A percentile compares a stretch with the other conserved stretches of the same genome.
Evolutionary conservation across 106 monocot species (phyloP).

Genomic region (Triglochin maritima): DNA sequence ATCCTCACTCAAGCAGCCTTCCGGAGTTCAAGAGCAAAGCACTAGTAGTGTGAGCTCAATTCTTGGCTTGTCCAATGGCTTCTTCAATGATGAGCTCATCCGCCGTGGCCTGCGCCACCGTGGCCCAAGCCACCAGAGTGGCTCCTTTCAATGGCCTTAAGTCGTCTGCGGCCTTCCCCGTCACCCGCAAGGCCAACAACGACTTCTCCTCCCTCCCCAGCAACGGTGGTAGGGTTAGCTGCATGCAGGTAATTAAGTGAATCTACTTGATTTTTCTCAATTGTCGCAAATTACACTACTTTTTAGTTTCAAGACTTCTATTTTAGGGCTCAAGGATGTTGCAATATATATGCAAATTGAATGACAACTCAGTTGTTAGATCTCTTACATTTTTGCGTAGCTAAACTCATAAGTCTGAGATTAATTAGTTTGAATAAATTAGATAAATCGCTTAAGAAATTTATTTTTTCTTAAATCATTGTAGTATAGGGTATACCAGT

Average conservation of each 20-base stretch:
- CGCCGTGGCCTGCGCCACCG: constrained; percentile 6
- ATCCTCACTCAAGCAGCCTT: no score
- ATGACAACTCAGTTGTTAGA: no score
- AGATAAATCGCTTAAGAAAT: no score
- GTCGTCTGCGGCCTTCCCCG: constrained; percentile 36
- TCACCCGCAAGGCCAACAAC: constrained; percentile 11
- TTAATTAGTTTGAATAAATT: no score
- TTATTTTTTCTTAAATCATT: no score
- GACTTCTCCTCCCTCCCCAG: constrained; percentile 37
- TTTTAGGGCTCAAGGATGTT: no score
- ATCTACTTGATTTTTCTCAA: not conserved
- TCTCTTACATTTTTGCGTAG: no score
- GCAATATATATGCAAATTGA: no score
- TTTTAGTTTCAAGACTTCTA: not conserved
- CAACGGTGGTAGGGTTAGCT: constrained; percentile 50
- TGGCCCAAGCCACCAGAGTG: constrained; percentile 28
- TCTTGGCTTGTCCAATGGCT: constrained; percentile 7
- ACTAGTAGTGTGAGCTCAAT: not conserved
- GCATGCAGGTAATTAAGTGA: constrained; percentile 42
- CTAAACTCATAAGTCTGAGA: no score
- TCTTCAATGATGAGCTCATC: constrained; percentile 19
- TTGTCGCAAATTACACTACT: not conserved
- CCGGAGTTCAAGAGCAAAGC: no score
- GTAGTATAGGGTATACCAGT: no score
- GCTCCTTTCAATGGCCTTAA: constrained; percentile 55